Evolutionary conservation across 805 yeast genomes (phyloP).

Genomic region (Metschnikowia drakensbergensis): DNA sequence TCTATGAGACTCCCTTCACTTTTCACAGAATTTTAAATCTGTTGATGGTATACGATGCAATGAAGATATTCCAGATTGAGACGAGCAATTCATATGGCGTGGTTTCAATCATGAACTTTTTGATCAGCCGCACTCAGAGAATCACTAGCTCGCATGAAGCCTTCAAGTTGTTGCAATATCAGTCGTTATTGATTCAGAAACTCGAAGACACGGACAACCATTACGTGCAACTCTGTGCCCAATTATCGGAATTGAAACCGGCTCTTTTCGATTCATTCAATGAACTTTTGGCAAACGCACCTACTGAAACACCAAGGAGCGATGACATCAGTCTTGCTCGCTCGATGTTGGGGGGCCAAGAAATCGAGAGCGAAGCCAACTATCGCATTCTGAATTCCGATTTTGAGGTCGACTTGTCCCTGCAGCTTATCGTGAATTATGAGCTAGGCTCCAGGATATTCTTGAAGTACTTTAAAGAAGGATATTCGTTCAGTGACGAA

Average conservation of each 20-base stretch:
- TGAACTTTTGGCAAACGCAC: not conserved
- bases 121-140: not conserved
- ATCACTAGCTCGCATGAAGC: slow-evolving; percentile 3
- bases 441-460: slow-evolving; percentile 26
- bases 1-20: slow-evolving; percentile 9
- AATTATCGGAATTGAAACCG: slow-evolving; percentile 21
- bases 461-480: slow-evolving; percentile 26
- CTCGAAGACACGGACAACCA: slow-evolving; percentile 39
- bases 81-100: slow-evolving; percentile 33
- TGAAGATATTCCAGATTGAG: slow-evolving; percentile 25
- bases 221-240: slow-evolving; percentile 29
- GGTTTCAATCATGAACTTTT: slow-evolving; percentile 1
- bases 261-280: slow-evolving; percentile 1
- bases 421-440: slow-evolving; percentile 27
- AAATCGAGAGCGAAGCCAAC: not conserved
- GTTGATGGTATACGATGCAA: slow-evolving; percentile 23
- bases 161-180: slow-evolving; percentile 25
- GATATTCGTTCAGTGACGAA: slow-evolving; percentile 26
- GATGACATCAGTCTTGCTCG: not conserved
- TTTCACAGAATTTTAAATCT: slow-evolving; percentile 25
- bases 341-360: not conserved
- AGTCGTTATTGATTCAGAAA: slow-evolving; percentile 30
- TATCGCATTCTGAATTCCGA: slow-evolving; percentile 1
- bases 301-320: not conserved
- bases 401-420: slow-evolving; percentile 24